Conservation (phyloP, 164 flowering plant species). For the Macadamia integrifolia region DNA sequence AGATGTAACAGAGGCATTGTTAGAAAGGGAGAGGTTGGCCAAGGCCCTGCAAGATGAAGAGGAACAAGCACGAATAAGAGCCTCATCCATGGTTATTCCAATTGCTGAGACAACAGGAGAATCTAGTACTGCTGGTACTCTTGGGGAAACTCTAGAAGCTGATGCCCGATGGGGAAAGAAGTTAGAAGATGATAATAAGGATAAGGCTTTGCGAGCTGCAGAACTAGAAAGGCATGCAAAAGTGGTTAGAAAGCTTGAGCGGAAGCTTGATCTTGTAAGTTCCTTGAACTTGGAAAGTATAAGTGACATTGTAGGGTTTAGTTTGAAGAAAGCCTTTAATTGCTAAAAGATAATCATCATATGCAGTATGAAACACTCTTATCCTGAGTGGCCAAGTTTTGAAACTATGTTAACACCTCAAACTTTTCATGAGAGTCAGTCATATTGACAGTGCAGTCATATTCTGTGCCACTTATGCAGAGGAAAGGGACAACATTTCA, state of each 20-base stretch:
- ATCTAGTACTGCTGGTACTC: conserved; percentile 64
- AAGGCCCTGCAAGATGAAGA: conserved; percentile 81
- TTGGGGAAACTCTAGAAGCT: conserved; percentile 80
- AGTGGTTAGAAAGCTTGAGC: conserved; percentile 74
- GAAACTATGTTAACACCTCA: not conserved
- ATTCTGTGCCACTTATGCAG: not conserved
- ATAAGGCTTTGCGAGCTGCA: conserved; percentile 61
- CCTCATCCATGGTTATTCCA: conserved; percentile 44
- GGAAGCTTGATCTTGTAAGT: conserved; percentile 72
- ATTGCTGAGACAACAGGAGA: conserved; percentile 26
- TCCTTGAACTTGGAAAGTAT: conserved; percentile 1
- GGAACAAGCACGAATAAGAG: conserved; percentile 74
- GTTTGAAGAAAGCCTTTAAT: not conserved
- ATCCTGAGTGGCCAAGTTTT: not conserved
- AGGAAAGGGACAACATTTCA: not conserved
- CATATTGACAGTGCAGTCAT: not conserved
- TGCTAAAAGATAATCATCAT: not conserved
- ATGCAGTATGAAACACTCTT: not conserved
- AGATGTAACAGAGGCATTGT: conserved; percentile 67
- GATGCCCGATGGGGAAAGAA: conserved; percentile 81
- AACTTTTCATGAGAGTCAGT: not conserved
- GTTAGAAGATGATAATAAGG: conserved; percentile 39
- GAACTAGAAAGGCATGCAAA: conserved; percentile 59
- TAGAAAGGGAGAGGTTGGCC: conserved; percentile 80
- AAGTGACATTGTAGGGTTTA: not conserved